A percentile compares a stretch with the other conserved stretches of the same genome.
Evolutionary conservation across 768 basidiomycete genomes (phyloP).

Genomic region (Tephrocybe sp.): DNA sequence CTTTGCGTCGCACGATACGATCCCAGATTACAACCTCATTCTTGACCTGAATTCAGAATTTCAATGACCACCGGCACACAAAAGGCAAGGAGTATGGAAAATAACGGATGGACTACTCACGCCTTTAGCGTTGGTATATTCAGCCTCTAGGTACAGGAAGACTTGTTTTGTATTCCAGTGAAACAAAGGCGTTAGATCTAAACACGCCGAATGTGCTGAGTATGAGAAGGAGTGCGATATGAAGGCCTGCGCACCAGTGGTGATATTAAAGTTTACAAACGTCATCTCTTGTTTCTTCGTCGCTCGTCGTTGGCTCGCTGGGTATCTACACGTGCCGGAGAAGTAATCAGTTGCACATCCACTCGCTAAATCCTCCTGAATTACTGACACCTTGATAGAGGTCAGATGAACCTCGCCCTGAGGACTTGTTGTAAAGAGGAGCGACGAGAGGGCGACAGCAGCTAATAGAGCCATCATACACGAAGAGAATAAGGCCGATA

Average conservation of each 20-base stretch:
- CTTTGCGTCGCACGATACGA: conserved; percentile 79
- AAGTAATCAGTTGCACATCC: neutral
- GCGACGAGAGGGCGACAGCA: conserved; percentile 71
- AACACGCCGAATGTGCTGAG: neutral
- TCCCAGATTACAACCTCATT: conserved; percentile 92
- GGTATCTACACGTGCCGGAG: conserved; percentile 33
- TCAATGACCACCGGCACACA: too few relatives aligned
- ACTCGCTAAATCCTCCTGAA: conserved; percentile 9
- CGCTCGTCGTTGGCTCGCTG: conserved; percentile 48
- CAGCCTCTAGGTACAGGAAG: conserved; percentile 83
- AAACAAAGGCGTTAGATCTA: conserved; percentile 82
- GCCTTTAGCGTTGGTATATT: conserved; percentile 71
- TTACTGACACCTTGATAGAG: conserved; percentile 73
- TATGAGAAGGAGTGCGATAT: neutral
- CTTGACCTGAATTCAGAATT: conserved; percentile 41
- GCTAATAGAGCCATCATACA: conserved; percentile 71
- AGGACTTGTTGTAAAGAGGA: conserved; percentile 58
- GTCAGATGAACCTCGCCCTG: conserved; percentile 56
- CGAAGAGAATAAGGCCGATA: conserved; percentile 70
- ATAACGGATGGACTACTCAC: conserved; percentile 40
- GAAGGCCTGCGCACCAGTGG: conserved; percentile 53
- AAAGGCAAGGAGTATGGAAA: neutral
- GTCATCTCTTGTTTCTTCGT: conserved; percentile 71
- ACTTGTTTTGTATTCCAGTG: conserved; percentile 98
- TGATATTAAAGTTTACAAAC: conserved; percentile 78